Evolutionary conservation across 345 rosid genomes (phyloP).

Genomic region (Citrus inodora): DNA sequence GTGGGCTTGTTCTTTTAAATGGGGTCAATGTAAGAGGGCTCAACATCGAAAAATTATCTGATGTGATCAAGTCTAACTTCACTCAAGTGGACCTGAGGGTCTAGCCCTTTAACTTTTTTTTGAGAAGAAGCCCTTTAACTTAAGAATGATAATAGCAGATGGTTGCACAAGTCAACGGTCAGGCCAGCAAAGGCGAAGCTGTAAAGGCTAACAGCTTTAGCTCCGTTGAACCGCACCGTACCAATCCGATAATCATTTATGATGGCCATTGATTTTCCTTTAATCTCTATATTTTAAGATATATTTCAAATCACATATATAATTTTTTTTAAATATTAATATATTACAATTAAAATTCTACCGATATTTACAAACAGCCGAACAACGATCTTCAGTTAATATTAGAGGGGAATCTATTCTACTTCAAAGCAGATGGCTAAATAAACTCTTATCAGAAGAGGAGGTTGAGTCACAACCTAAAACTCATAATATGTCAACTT

Average conservation of each 20-base stretch:
- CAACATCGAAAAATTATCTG: neutral
- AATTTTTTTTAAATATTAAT: too few species aligned
- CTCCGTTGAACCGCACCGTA: neutral
- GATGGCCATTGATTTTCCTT: too few species aligned
- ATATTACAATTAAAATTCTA: too few species aligned
- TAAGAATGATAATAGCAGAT: neutral
- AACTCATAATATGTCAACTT: too few species aligned
- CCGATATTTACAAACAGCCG: too few species aligned
- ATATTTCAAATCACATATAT: fast-evolving
- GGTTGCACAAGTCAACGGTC: neutral
- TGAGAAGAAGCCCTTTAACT: neutral
- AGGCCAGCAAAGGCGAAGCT: neutral
- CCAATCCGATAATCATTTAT: neutral
- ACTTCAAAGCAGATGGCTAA: fast-evolving
- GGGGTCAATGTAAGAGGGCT: neutral
- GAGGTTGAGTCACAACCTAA: too few species aligned
- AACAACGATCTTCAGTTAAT: too few species aligned
- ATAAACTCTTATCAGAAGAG: too few species aligned
- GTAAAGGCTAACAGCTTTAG: neutral
- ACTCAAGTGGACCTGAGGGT: neutral
- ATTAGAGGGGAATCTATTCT: fast-evolving
- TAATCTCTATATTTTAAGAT: too few species aligned
- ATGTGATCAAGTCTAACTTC: neutral
- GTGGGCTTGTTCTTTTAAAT: neutral
- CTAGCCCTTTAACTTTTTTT: neutral